Evolutionary conservation across 371 early-diverging fungal genomes (phyloP).

Genomic region (Actinomucor elegans): DNA sequence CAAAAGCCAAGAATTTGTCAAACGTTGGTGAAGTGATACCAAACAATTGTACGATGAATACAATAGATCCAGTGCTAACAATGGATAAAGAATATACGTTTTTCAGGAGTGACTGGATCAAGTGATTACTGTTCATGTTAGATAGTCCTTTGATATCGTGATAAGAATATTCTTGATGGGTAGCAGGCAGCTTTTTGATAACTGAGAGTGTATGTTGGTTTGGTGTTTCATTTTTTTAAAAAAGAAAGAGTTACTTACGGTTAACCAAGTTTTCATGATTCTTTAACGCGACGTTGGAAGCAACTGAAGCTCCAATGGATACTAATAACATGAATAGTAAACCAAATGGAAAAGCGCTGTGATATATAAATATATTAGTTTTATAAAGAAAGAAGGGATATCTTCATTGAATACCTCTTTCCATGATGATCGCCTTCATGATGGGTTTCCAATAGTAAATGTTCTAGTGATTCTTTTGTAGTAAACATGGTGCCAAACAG

Average conservation of each 20-base stretch:
- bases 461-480: conserved; percentile 56
- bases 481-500: conserved; percentile 59
- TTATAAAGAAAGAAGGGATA: too few species aligned
- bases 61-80: conserved; percentile 9
- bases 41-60: conserved; percentile 14
- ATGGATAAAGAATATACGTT: conserved; percentile 21
- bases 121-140: too few species aligned
- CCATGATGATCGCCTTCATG: conserved; percentile 26
- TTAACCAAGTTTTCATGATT: conserved; percentile 47
- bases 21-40: conserved; percentile 17
- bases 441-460: conserved; percentile 44
- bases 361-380: conserved; percentile 9
- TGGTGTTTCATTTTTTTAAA: neutral
- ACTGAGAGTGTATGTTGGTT: too few species aligned
- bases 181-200: too few species aligned
- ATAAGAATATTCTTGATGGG: too few species aligned
- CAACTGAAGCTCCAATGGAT: conserved; percentile 32
- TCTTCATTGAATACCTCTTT: neutral
- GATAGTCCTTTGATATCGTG: too few species aligned
- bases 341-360: conserved; percentile 2
- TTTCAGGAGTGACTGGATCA: conserved; percentile 20
- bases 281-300: conserved; percentile 37
- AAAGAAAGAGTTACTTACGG: conserved; percentile 27
- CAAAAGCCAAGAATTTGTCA: conserved; percentile 45
- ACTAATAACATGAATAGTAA: conserved; percentile 11